Evolutionary conservation across 805 yeast genomes (phyloP), one percentile per base, ranked within the genome.

Genomic region (Myxozyma nipponensis): DNA sequence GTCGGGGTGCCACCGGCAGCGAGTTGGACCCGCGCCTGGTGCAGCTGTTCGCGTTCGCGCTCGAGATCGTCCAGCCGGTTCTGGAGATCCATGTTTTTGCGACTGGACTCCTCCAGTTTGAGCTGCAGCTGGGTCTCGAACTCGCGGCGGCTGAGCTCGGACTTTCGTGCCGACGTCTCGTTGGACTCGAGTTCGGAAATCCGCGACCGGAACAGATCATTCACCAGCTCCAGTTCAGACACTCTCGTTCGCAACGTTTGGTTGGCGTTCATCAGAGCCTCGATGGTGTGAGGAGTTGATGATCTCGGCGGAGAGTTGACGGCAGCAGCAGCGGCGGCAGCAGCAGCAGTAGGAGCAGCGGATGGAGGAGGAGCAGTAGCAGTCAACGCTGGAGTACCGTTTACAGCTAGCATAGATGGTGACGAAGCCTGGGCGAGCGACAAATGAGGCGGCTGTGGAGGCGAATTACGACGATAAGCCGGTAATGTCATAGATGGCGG

Each of bases 201-300:
- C 59, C 95, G 78, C 4, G 91, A 79, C 60, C 86, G 79, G 71
- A 88, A 86, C 51, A 91, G 71, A 64, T 90, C 97, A 62, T 89
- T 90, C 37, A 91, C 95, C 39, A 90, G 73, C 66, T 91, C 98
- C 54, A 91, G 75, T 66, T 91, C 98, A 10, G 85, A 79, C 21
- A 90, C 86, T 51, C 95, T 75, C 0, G 96, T 86, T 57, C 80
- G 79, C 56, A 90, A 69, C 46, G 67, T 71, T 30, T 71, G 70
- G 19, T 68, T 61, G 34, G 70, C 73, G 7, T 54, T 35, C 13
- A 42, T 34, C 13, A 55, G 52, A 18, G 59, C 52, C 43, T 55
- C 59, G 24, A 52, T 37, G 10, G 49, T 37, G 36, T 54, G 45
- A 24, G 40, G 34, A 18, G 47, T 4, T 10, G 58, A 22, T 6